These are phyloP conservation scores for Filosporella fistucella DNA, from an alignment of 495 filamentous ascomycete species.

Conservation along the genomic window DNA sequence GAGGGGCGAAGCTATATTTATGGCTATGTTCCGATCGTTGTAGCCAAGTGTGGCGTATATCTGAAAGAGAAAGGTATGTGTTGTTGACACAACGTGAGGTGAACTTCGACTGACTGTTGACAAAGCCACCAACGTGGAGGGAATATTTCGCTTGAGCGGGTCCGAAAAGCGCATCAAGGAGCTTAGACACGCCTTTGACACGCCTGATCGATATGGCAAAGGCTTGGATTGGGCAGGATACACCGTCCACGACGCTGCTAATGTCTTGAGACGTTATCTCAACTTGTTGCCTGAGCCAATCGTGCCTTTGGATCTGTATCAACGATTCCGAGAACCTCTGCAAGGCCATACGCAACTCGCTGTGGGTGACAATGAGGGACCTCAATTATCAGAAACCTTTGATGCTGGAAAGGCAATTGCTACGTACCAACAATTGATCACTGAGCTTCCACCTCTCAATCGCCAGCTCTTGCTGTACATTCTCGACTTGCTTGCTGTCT, in stretches of 20 bases:
- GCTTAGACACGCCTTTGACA: conserved; percentile 84
- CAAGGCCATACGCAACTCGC: conserved; percentile 71
- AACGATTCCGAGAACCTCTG: conserved; percentile 82
- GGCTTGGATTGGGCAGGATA: conserved; percentile 96
- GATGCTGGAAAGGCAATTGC: conserved; percentile 71
- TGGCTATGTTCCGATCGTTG: conserved; percentile 97
- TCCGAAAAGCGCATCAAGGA: conserved; percentile 99
- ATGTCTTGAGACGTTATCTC: conserved; percentile 90
- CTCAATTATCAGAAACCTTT: conserved; percentile 55
- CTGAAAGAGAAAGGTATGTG: conserved; percentile 93
- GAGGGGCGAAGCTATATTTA: conserved; percentile 95
- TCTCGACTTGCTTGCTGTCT: conserved; percentile 94
- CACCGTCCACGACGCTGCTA: conserved; percentile 97
- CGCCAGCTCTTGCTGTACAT: conserved; percentile 95
- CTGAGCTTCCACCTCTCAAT: conserved; percentile 88
- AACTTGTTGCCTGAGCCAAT: conserved; percentile 95
- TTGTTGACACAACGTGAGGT: background rate
- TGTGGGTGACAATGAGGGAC: conserved; percentile 52
- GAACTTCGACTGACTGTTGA: conserved; percentile 14
- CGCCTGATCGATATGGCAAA: conserved; percentile 94
- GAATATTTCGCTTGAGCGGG: conserved; percentile 93
- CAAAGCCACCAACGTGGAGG: conserved; percentile 89
- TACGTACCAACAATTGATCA: conserved; percentile 85
- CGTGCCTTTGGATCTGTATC: conserved; percentile 91
- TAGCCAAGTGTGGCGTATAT: conserved; percentile 97